Evolutionary conservation across 2,329 filamentous ascomycete genomes (phyloP).

Genomic region (Cladosporium colombiae): DNA sequence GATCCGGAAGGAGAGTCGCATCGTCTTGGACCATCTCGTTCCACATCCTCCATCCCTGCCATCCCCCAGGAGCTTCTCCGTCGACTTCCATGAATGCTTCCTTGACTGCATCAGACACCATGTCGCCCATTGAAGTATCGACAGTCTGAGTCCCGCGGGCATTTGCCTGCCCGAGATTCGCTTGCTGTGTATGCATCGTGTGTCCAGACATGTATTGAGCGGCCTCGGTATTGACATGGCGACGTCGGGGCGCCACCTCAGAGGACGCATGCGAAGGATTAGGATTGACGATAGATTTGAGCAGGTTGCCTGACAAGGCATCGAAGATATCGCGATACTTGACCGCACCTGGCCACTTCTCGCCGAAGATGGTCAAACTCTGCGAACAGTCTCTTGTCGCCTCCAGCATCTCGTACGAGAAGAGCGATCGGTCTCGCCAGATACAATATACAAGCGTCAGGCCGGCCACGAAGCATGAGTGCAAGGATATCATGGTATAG

Average conservation of each 20-base stretch:
- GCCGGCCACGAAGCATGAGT: constrained; percentile 34
- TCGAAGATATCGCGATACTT: constrained; percentile 21
- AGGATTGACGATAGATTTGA: constrained; percentile 10
- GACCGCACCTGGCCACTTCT: constrained; percentile 19
- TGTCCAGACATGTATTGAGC: background rate
- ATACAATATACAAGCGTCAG: constrained; percentile 38
- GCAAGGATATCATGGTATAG: constrained; percentile 35
- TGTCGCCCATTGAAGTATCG: background rate
- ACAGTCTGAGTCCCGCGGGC: background rate
- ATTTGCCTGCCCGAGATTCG: background rate
- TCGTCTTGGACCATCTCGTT: constrained; percentile 16
- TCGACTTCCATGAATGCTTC: constrained; percentile 18
- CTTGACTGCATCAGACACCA: constrained; percentile 11
- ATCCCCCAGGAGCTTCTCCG: constrained; percentile 15
- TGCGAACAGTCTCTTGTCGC: constrained; percentile 17
- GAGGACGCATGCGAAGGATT: background rate
- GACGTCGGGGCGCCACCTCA: background rate
- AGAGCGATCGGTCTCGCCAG: constrained; percentile 26
- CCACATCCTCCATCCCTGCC: constrained; percentile 19
- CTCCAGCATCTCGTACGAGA: constrained; percentile 16
- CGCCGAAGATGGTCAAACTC: constrained; percentile 16
- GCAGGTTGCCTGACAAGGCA: constrained; percentile 12
- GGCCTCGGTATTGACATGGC: background rate
- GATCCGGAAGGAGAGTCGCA: background rate
- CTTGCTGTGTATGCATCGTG: background rate